Base-by-base conservation (phyloP, 2,329 filamentous ascomycete genomes). In the Penicillium sp. region DNA sequence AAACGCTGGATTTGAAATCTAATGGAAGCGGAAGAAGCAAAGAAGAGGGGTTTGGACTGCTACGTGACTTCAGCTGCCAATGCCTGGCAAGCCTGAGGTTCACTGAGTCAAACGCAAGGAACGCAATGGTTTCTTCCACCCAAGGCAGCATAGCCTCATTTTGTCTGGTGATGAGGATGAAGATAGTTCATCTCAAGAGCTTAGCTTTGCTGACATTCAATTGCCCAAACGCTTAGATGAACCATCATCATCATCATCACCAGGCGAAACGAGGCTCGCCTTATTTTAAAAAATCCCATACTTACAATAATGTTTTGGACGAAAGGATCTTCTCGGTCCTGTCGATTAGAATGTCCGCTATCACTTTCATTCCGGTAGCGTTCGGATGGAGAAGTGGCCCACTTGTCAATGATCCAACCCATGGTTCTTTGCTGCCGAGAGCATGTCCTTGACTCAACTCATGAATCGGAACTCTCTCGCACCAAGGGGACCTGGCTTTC, bases 391-490 rank as follows among this genome's bases (percentile, higher is more conserved):
- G 48, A 21, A 54, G 24, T 6, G 47, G 41, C 13, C 45, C 53
- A 1, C 16, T 16, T 13, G 7, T 13, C 40, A 58, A 60, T 3
- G 53, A 53, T 21, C 50, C 50, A 38, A 60, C 53, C 56, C 57
- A 60, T 1, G 58, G 53, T 27, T 60, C 56, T 18, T 36, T 27
- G 21, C 50, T 56, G 2, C 58, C 58, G 38, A 58, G 48, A 10
- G 54, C 50, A 43, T 60, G 58, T 18, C 36, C 45, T 14, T 50
- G 42, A n/a, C 58, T 60, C 5, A 58, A 27, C 40, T 60, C 41
- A 18, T 60, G 58, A 34, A 58, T 48, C n/a, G 58, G 50, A 7
- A 60, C 45, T 8, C 45, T 53, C 43, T 58, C 56, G 16, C 58
- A 60, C 58, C 58, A 60, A 24, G 52, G 56, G 4, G 50, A 36